Percentiles rank a stretch among this genome's conserved stretches.
phyloP scores from a whole-genome alignment of 495 filamentous ascomycete species.

The Cercophora scortea region DNA sequence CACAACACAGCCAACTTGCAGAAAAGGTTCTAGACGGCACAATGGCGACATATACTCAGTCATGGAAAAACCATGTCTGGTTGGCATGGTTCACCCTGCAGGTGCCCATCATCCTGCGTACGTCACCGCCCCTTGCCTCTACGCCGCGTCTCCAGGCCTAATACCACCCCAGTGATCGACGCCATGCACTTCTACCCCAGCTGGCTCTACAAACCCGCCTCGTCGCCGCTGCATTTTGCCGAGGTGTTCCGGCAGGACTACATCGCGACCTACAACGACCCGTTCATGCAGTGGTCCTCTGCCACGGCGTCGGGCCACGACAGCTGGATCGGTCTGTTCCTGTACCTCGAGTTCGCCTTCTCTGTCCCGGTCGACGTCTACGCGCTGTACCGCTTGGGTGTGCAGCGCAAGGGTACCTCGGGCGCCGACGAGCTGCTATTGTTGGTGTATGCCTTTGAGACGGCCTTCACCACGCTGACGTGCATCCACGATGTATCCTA shows the following conservation, averaged over 20 bases:
- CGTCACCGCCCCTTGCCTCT: slow-evolving; percentile 12
- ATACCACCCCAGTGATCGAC: slow-evolving; percentile 48
- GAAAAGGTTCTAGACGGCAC: neutral
- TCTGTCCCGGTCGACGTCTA: slow-evolving; percentile 63
- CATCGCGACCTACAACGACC: slow-evolving; percentile 63
- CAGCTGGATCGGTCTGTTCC: slow-evolving; percentile 63
- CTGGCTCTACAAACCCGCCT: slow-evolving; percentile 36
- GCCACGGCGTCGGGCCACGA: slow-evolving; percentile 21
- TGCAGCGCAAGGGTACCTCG: slow-evolving; percentile 27
- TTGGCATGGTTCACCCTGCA: slow-evolving; percentile 63
- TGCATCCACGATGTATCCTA: slow-evolving; percentile 51
- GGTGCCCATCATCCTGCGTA: slow-evolving; percentile 61
- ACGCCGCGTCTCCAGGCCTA: neutral
- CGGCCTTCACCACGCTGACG: slow-evolving; percentile 61
- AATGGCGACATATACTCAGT: slow-evolving; percentile 25
- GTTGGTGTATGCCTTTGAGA: slow-evolving; percentile 60
- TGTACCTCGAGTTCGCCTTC: slow-evolving; percentile 61
- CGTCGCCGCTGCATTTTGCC: slow-evolving; percentile 39
- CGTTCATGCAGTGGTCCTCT: slow-evolving; percentile 60
- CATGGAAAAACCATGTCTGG: slow-evolving; percentile 48
- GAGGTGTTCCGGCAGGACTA: slow-evolving; percentile 51
- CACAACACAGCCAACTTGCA: neutral
- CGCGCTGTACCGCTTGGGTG: slow-evolving; percentile 25
- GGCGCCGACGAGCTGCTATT: slow-evolving; percentile 53
- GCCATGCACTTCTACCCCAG: slow-evolving; percentile 57